A percentile compares a stretch with the other conserved stretches of the same genome.
phyloP scores from a whole-genome alignment of 768 basidiomycete species.

The Phlebiopsis flavidoalba region DNA sequence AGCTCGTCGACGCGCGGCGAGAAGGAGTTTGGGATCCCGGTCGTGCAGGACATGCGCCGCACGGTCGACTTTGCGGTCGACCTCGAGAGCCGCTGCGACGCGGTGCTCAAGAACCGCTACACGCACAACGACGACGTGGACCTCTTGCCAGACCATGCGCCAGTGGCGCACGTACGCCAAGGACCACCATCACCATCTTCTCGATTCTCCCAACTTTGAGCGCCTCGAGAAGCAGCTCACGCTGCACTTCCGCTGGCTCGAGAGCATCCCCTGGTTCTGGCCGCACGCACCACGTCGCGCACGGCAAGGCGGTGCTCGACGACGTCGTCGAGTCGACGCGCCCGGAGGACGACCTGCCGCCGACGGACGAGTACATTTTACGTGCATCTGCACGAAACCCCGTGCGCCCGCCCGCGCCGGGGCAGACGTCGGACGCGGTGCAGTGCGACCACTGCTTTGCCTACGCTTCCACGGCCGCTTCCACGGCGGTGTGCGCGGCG shows the following conservation, averaged over 20 bases:
- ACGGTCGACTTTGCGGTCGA: slow-evolving; percentile 75
- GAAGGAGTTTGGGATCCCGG: slow-evolving; percentile 69
- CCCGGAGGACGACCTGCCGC: slow-evolving; percentile 75
- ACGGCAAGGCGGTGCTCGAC: slow-evolving; percentile 60
- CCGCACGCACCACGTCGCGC: slow-evolving; percentile 55
- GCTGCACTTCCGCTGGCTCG: slow-evolving; percentile 65
- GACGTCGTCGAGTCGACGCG: slow-evolving; percentile 74
- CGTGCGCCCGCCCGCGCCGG: slow-evolving; percentile 76
- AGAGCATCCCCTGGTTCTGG: slow-evolving; percentile 79
- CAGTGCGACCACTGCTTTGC: slow-evolving; percentile 90
- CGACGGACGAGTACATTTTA: slow-evolving; percentile 76
- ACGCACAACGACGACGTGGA: slow-evolving; percentile 51
- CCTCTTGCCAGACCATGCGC: slow-evolving; percentile 64
- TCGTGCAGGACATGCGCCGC: slow-evolving; percentile 60
- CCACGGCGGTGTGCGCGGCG: slow-evolving; percentile 78
- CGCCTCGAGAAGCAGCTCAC: slow-evolving; percentile 64
- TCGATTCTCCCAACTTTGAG: slow-evolving; percentile 68
- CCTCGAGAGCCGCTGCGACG: slow-evolving; percentile 70
- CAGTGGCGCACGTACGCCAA: slow-evolving; percentile 72
- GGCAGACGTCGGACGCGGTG: slow-evolving; percentile 73
- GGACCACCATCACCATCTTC: slow-evolving; percentile 61
- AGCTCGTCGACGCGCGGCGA: slow-evolving; percentile 66
- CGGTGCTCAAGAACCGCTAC: slow-evolving; percentile 62
- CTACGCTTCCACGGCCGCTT: slow-evolving; percentile 83
- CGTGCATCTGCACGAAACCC: slow-evolving; percentile 72